Evolutionary conservation across 192 early-diverging fungal species (phyloP).

Genomic region (Backusella mclennaniae): DNA sequence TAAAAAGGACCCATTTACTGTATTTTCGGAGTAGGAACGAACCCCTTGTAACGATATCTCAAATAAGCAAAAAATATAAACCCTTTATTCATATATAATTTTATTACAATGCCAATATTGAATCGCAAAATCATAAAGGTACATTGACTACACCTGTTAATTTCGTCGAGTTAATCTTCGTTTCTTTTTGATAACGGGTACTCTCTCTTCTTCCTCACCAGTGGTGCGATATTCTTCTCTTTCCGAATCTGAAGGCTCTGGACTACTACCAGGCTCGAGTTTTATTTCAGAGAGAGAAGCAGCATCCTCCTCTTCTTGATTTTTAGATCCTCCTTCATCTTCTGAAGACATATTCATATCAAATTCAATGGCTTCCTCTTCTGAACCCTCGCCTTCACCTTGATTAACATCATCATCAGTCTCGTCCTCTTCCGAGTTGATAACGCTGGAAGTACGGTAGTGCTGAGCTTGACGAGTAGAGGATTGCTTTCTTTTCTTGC

Average conservation of each 20-base stretch:
- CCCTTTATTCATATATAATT: background rate
- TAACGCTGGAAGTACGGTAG: slow-evolving; percentile 9
- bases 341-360: background rate
- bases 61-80: background rate
- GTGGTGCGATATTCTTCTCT: background rate
- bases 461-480: background rate
- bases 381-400: background rate
- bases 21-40: background rate
- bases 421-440: slow-evolving; percentile 28
- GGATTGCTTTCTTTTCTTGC: background rate
- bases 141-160: background rate
- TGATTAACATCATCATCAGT: slow-evolving; percentile 20
- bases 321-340: background rate
- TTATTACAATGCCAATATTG: too few species aligned
- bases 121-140: too few species aligned
- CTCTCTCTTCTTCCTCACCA: background rate
- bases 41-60: background rate
- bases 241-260: background rate
- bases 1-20: background rate
- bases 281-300: background rate
- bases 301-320: background rate
- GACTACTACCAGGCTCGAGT: background rate
- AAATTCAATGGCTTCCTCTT: slow-evolving; percentile 1
- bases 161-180: background rate
- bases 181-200: background rate